Evolutionary conservation across 805 yeast genomes (phyloP).

Genomic region (Lipomyces starkeyi): DNA sequence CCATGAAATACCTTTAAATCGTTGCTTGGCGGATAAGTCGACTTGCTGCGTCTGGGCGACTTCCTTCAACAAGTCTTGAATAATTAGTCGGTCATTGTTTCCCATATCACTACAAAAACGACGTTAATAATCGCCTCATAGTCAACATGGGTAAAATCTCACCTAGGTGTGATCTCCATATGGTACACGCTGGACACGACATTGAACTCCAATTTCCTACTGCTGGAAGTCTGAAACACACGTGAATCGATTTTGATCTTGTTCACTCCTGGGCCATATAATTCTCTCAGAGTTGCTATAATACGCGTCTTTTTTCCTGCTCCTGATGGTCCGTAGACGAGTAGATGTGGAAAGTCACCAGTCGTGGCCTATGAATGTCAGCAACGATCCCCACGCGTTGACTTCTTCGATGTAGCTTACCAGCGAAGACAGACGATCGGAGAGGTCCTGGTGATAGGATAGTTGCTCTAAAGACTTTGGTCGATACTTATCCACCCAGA

Average conservation of each 20-base stretch:
- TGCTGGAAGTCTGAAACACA: constrained; percentile 71
- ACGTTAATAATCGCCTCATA: background rate
- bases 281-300: constrained; percentile 73
- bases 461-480: constrained; percentile 71
- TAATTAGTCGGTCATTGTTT: constrained; percentile 90
- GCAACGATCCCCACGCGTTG: background rate
- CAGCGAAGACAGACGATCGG: constrained; percentile 66
- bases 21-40: constrained; percentile 64
- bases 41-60: constrained; percentile 95
- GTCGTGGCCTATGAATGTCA: constrained; percentile 51
- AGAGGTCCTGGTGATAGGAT: constrained; percentile 69
- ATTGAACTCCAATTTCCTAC: constrained; percentile 82
- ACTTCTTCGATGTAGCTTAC: constrained; percentile 42
- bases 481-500: constrained; percentile 96
- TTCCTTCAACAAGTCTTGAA: constrained; percentile 91
- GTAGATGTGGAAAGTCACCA: constrained; percentile 90
- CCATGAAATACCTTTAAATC: constrained; percentile 46
- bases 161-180: constrained; percentile 84
- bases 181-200: constrained; percentile 92
- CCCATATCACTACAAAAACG: constrained; percentile 76
- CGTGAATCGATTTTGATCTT: constrained; percentile 89
- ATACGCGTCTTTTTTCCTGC: constrained; percentile 97
- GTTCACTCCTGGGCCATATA: constrained; percentile 83
- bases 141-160: background rate
- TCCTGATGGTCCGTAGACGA: constrained; percentile 95